These are phyloP conservation scores for Papilionanthe hybrid DNA, from an alignment of 116 monocot genomes.

Conservation along the genomic window DNA sequence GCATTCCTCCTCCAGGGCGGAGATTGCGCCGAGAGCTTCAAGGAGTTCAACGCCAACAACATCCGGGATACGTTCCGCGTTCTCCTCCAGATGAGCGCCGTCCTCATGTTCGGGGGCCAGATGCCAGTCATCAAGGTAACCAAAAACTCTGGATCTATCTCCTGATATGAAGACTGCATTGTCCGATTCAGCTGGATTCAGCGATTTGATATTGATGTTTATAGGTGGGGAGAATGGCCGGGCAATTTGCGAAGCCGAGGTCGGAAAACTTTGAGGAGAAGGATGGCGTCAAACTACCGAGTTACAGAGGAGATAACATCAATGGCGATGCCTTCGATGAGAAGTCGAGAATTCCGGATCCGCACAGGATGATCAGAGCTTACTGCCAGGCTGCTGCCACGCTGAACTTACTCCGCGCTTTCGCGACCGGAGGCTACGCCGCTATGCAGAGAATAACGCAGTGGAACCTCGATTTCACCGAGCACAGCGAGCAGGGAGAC, in stretches of 20 bases:
- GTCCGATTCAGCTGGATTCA: neutral
- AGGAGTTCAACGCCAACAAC: constrained; percentile 84
- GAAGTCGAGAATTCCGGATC: constrained; percentile 76
- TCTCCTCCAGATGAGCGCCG: constrained; percentile 71
- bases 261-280: constrained; percentile 64
- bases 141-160: neutral
- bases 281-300: constrained; percentile 85
- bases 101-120: constrained; percentile 88
- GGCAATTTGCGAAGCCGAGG: constrained; percentile 90
- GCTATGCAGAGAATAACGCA: constrained; percentile 95
- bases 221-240: constrained; percentile 92
- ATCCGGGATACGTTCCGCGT: constrained; percentile 77
- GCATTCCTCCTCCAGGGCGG: constrained; percentile 80
- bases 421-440: constrained; percentile 88
- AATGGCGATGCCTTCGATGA: constrained; percentile 78
- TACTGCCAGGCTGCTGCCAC: constrained; percentile 82
- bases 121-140: constrained; percentile 72
- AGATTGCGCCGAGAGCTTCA: constrained; percentile 89
- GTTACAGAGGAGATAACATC: constrained; percentile 81
- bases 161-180: neutral
- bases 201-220: neutral
- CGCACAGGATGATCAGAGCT: constrained; percentile 80
- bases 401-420: constrained; percentile 78
- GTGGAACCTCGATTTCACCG: constrained; percentile 94
- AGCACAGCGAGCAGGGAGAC: constrained; percentile 91